Evolutionary conservation across 2,329 filamentous ascomycete genomes (phyloP).

Genomic region (Colletotrichum truncatum): DNA sequence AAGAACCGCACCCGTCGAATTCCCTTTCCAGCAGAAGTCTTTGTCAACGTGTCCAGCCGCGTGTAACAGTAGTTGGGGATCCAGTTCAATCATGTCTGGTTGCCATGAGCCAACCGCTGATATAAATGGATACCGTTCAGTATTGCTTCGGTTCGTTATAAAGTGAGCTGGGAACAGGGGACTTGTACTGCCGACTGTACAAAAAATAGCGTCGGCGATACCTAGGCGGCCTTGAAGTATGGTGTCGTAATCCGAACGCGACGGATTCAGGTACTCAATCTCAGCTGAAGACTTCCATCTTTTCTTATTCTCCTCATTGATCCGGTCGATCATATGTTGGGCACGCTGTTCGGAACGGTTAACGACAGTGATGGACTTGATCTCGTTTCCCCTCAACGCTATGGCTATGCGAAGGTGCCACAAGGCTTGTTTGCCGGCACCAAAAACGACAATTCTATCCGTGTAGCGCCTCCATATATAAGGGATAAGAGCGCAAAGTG

Average conservation of each 20-base stretch:
- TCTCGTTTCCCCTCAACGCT: slow-evolving; percentile 50
- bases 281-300: background rate
- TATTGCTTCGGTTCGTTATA: slow-evolving; percentile 43
- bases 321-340: background rate
- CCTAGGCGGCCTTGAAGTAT: background rate
- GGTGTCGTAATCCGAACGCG: background rate
- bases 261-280: background rate
- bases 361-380: slow-evolving; percentile 41
- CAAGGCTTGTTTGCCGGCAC: slow-evolving; percentile 75
- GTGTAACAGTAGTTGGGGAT: slow-evolving; percentile 64
- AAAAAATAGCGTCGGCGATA: background rate
- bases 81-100: slow-evolving; percentile 73
- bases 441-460: slow-evolving; percentile 71
- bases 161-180: background rate
- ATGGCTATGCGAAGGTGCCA: slow-evolving; percentile 77
- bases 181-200: background rate
- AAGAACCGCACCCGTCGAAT: slow-evolving; percentile 40
- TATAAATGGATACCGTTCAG: slow-evolving; percentile 48
- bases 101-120: slow-evolving; percentile 63
- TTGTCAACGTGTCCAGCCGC: slow-evolving; percentile 19
- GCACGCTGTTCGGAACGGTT: slow-evolving; percentile 38
- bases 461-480: slow-evolving; percentile 50
- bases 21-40: background rate
- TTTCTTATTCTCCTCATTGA: background rate
- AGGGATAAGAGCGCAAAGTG: slow-evolving; percentile 69